These are phyloP conservation scores for Taphrina betulina DNA, from an alignment of 1,139 yeast species.

Conservation along the genomic window DNA sequence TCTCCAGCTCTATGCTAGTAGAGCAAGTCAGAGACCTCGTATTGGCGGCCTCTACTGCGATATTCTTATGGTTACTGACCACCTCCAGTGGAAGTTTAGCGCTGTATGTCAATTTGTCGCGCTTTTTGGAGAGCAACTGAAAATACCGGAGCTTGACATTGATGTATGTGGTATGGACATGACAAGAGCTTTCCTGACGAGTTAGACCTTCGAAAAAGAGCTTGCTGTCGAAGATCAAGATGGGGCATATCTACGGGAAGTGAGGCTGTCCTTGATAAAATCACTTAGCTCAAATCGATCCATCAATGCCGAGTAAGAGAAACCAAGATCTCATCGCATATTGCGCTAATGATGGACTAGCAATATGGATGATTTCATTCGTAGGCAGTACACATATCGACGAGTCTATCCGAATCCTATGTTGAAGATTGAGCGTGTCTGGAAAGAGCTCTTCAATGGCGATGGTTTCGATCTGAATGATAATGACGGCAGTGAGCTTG, in stretches of 20 bases:
- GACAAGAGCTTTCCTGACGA: too few species aligned
- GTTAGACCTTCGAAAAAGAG: conserved; percentile 8
- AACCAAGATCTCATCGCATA: too few species aligned
- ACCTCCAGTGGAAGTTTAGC: conserved; percentile 19
- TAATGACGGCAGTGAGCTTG: conserved; percentile 12
- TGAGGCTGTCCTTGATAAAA: conserved; percentile 12
- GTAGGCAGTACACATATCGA: conserved; percentile 27
- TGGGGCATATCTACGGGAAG: conserved; percentile 10
- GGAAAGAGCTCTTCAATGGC: conserved; percentile 7
- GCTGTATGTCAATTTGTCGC: conserved; percentile 25
- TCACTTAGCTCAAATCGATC: conserved; percentile 26
- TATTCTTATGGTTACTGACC: too few species aligned
- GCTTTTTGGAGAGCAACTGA: conserved; percentile 17
- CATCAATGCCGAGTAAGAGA: conserved; percentile 12
- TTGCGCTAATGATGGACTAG: too few species aligned
- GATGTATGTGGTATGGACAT: too few species aligned
- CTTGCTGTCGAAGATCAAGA: conserved; percentile 1
- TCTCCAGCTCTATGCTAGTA: too few species aligned
- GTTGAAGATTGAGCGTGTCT: conserved; percentile 9
- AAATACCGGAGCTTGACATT: conserved; percentile 2
- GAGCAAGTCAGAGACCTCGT: conserved; percentile 11
- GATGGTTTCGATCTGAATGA: not conserved
- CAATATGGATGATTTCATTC: conserved; percentile 31
- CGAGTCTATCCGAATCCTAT: conserved; percentile 21
- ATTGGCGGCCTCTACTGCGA: too few species aligned